Evolutionary conservation across 2,329 filamentous ascomycete species (phyloP), one percentile per base, ranked within the genome.

Genomic region (Elsinoe necatrix): DNA sequence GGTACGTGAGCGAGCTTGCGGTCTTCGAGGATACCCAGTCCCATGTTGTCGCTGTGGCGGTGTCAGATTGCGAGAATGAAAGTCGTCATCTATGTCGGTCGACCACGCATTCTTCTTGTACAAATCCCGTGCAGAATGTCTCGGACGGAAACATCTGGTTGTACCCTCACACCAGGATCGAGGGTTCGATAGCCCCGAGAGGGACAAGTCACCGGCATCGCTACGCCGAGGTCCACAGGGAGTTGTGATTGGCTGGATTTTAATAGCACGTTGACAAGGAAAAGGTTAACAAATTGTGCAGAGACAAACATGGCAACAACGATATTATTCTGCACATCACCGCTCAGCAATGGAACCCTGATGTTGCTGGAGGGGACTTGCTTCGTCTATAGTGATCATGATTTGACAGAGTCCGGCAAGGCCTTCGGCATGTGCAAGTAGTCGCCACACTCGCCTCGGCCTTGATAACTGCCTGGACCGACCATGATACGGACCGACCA

Each of bases 1-100:
- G 89, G 89, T 59, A 92, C 87, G 69, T 87, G 80, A 64, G 81
- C 79, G 62, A 83, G 77, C 64, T 77, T 76, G 54, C 23, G 54
- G 27, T 56, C 54, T 48, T 56, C 54, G 41, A 47, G 41, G 7
- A 56, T 35, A 27, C 54, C 54, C 21, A 56, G 42, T 16, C 54
- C 54, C 54, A 56, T 56, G 23, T 3, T 47, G 41, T n/a, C 39
- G 18, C 18, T 55, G 20, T 21, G 12, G 14, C 43, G 37, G 16
- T 23, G 48, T 52, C 7, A 31, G 11, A 27, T 8, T 20, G 31
- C 14, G 14, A 12, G 14, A 21, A 25, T 2, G 31, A 52, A 31
- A 31, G 31, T 21, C 18, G 31, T 16, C 9, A 25, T 23, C 43
- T 34, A 16, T 52, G 48, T 52, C 18, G 27, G 48, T 37, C 7